Evolutionary conservation across 2,329 filamentous ascomycete genomes (phyloP).

Genomic region (Penicillium psychrosexuale): DNA sequence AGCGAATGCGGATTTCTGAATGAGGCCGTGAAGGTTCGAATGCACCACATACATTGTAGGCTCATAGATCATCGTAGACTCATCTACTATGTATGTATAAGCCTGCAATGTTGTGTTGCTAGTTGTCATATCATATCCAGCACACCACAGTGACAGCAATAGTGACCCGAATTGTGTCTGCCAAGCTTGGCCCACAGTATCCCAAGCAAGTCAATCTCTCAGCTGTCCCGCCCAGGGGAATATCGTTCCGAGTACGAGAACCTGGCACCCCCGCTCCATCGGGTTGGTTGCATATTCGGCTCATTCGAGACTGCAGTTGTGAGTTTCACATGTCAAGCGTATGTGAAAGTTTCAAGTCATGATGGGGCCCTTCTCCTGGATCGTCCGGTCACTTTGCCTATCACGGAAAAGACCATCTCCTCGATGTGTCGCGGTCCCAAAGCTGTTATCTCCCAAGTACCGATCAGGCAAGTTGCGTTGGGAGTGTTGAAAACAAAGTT

Average conservation of each 20-base stretch:
- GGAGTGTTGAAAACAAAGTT: neutral
- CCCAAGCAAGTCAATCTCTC: neutral
- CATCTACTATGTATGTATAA: neutral
- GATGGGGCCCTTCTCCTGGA: neutral
- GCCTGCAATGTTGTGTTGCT: neutral
- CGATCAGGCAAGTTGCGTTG: neutral
- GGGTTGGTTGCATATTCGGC: slow-evolving; percentile 13
- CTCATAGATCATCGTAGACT: neutral
- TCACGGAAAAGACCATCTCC: neutral
- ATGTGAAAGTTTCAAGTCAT: neutral
- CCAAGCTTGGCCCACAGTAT: neutral
- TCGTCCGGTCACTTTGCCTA: neutral
- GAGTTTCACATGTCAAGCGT: slow-evolving; percentile 15
- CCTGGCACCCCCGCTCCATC: slow-evolving; percentile 4
- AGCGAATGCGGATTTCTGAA: slow-evolving; percentile 14
- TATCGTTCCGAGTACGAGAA: neutral
- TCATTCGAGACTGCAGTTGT: slow-evolving; percentile 13
- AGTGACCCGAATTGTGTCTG: neutral
- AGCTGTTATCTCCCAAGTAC: neutral
- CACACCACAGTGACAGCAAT: neutral
- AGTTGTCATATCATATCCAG: neutral
- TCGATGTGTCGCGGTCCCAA: neutral
- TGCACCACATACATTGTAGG: neutral
- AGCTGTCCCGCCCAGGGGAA: neutral
- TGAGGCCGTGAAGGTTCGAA: neutral